Base-by-base conservation (phyloP, 2,329 filamentous ascomycete genomes). In the Ascomycota sp. region DNA sequence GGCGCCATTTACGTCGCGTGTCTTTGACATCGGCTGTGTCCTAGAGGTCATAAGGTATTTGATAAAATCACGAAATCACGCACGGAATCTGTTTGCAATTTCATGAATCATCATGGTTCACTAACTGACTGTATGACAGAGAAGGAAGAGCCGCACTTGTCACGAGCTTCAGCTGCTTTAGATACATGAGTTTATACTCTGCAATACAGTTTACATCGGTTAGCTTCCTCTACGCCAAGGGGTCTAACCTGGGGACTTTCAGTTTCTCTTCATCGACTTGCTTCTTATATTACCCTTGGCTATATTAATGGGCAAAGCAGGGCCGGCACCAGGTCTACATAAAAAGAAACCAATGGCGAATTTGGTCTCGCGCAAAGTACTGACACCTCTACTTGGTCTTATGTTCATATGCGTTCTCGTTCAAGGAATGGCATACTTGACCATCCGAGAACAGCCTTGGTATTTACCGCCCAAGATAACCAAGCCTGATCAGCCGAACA, bases 141-240 rank as follows among this genome's bases (percentile, higher is more conserved):
- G 89, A 98, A 59, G 89, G 89, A 13, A 74, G 91, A 37, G 86
- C 86, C 13, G 81, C 91, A 22, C 65, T 98, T 22, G 85, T 95
- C n/a, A 98, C 89, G 9, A 93, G 83, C 52, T 98, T 98, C 58
- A 91, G 81, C 57, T 98, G 89, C 58, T 98, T 98, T 66, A 98
- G 95, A 59, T 98, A 92, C 55, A 98, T 98, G 91, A 91, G 80
- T 43, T 56, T 98, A 39, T 98, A 98, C 59, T 95, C 85, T 3
- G 86, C 89, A n/a, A 98, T 98, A 39, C 89, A 98, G 51, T 98
- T 98, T 58, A 92, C 82, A 7, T 82, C 81, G 1, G 91, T 98
- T 45, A 92, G 79, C 63, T 94, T 98, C 48, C 65, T 98, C 11
- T 98, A 98, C 51, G 80, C 83, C 6, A 83, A 75, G 7, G 91